A percentile compares a stretch with the other conserved stretches of the same genome.
These are phyloP conservation scores for Arthrobotrys sphaeroides DNA, from an alignment of 2,329 filamentous ascomycete genomes.

Conservation along the genomic window DNA sequence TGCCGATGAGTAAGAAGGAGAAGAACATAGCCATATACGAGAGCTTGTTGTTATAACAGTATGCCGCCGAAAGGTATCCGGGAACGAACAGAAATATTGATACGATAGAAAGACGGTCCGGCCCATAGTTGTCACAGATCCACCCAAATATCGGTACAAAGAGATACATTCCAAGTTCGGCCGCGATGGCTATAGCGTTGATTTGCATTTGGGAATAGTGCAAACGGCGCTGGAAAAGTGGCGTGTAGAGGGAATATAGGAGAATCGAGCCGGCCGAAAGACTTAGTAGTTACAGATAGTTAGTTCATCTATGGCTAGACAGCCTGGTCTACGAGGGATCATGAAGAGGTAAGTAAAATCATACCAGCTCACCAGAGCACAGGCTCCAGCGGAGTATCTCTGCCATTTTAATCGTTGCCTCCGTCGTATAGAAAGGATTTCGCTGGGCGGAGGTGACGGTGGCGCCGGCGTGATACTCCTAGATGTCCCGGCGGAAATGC, in stretches of 20 bases:
- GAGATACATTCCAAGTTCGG: constrained; percentile 87
- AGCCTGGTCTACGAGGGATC: neutral
- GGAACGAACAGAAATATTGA: constrained; percentile 77
- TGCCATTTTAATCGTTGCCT: constrained; percentile 41
- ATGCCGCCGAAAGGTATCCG: constrained; percentile 85
- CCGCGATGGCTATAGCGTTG: constrained; percentile 86
- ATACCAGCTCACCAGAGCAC: constrained; percentile 50
- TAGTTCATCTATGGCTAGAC: neutral
- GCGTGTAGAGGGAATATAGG: constrained; percentile 92
- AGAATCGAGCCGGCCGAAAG: constrained; percentile 90
- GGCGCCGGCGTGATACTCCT: constrained; percentile 36
- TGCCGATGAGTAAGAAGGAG: constrained; percentile 83
- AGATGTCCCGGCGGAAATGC: constrained; percentile 46
- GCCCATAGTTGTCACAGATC: constrained; percentile 87
- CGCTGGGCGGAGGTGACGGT: constrained; percentile 25
- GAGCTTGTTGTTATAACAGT: constrained; percentile 73
- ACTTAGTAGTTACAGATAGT: constrained; percentile 26
- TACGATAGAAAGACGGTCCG: constrained; percentile 77
- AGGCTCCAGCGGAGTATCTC: constrained; percentile 43
- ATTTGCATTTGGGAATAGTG: constrained; percentile 92
- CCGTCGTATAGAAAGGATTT: constrained; percentile 35
- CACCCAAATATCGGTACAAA: constrained; percentile 89
- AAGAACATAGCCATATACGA: constrained; percentile 84
- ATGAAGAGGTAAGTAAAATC: neutral
- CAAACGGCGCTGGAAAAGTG: constrained; percentile 84